A percentile compares a stretch with the other conserved stretches of the same genome.
phyloP scores from a whole-genome alignment of 495 filamentous ascomycete species.

The Hypoxylon subgilvum region DNA sequence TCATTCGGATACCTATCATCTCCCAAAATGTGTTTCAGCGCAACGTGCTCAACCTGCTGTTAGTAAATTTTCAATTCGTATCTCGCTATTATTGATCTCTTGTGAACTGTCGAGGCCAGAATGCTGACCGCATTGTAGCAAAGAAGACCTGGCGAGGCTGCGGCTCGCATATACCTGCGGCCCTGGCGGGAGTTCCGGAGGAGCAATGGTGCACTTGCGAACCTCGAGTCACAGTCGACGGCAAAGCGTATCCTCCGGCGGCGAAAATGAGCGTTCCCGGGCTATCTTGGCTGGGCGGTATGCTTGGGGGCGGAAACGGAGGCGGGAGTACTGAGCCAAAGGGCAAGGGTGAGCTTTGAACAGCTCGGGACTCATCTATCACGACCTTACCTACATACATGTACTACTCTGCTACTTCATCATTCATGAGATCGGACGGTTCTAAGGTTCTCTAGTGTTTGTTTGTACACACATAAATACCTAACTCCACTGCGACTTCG shows the following conservation, averaged over 20 bases:
- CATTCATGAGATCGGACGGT: no score
- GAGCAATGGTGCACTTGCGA: slow-evolving; percentile 65
- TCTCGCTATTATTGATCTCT: neutral
- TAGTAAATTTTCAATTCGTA: slow-evolving; percentile 16
- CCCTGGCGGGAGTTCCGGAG: slow-evolving; percentile 63
- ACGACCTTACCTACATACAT: no score
- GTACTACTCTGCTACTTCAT: no score
- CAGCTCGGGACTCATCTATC: no score
- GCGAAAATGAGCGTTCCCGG: slow-evolving; percentile 48
- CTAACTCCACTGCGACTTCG: slow-evolving; percentile 13
- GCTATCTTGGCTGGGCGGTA: slow-evolving; percentile 27
- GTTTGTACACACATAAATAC: no score
- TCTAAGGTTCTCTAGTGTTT: no score
- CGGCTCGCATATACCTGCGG: slow-evolving; percentile 65
- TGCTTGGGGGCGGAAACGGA: slow-evolving; percentile 35
- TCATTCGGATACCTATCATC: slow-evolving; percentile 4
- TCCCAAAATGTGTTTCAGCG: slow-evolving; percentile 47
- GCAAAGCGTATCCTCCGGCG: slow-evolving; percentile 68
- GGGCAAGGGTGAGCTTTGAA: slow-evolving; percentile 31
- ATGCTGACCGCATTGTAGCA: slow-evolving; percentile 47
- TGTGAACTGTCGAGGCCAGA: neutral
- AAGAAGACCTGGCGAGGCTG: slow-evolving; percentile 73
- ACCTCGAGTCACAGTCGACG: slow-evolving; percentile 62
- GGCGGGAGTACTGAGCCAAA: slow-evolving; percentile 17
- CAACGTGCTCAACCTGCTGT: slow-evolving; percentile 51